A percentile compares a stretch with the other conserved stretches of the same genome.
Conservation (phyloP, 1,284 basidiomycete species). For the Kwoniella shivajii region DNA sequence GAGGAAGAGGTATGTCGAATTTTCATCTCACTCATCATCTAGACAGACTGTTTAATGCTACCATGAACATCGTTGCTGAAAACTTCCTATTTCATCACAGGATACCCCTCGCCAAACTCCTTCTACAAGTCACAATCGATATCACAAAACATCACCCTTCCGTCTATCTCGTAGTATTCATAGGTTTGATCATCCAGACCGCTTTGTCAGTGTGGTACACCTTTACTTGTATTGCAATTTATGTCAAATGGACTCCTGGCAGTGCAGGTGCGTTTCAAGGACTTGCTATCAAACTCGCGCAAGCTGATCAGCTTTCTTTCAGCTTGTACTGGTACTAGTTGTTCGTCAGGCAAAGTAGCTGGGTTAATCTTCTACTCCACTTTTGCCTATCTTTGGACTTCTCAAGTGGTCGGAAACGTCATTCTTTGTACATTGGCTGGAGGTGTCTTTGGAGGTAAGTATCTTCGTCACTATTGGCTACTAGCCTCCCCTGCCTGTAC, state of each 20-base stretch:
- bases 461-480: no score
- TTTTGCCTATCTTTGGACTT: conserved; percentile 82
- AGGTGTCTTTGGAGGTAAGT: conserved; percentile 62
- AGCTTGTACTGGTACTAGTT: conserved; percentile 41
- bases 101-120: conserved; percentile 75
- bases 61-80: no score
- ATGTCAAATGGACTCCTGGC: conserved; percentile 75
- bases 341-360: conserved; percentile 61
- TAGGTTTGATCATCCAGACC: conserved; percentile 70
- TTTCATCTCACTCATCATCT: neutral
- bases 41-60: conserved; percentile 58
- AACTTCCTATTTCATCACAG: no score
- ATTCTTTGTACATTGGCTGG: conserved; percentile 78
- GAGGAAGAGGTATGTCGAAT: conserved; percentile 47
- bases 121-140: conserved; percentile 76
- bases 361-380: conserved; percentile 76
- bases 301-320: neutral
- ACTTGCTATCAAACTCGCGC: neutral
- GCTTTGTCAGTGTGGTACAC: conserved; percentile 64
- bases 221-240: conserved; percentile 58
- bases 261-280: conserved; percentile 60
- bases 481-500: no score
- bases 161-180: conserved; percentile 76
- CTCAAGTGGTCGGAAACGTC: conserved; percentile 72
- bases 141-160: conserved; percentile 77